Percentiles rank a stretch among this genome's conserved stretches.
Evolutionary conservation across 129 eudicot genomes (phyloP).

Genomic region (Chrysanthemum seticuspe): DNA sequence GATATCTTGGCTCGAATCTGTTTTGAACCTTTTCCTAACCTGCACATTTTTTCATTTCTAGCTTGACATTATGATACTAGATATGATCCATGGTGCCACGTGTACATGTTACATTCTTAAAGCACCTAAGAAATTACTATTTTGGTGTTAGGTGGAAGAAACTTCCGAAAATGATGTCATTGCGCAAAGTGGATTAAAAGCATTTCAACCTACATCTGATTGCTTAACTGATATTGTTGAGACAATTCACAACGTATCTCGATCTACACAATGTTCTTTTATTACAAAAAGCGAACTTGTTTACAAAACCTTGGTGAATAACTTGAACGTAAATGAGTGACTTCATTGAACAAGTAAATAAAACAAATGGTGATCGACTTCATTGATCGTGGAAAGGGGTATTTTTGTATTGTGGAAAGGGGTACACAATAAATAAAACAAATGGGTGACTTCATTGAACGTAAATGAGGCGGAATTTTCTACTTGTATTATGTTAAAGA

Average conservation of each 20-base stretch:
- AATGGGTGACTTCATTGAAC: too few species aligned
- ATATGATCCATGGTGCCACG: background rate
- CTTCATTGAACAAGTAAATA: background rate
- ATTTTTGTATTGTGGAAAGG: too few species aligned
- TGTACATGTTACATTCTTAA: background rate
- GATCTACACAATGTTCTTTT: slow-evolving; percentile 42
- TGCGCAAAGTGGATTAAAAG: slow-evolving; percentile 18
- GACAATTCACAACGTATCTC: slow-evolving; percentile 49
- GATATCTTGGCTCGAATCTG: too few species aligned
- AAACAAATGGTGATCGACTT: too few species aligned
- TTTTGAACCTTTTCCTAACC: too few species aligned
- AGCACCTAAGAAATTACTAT: slow-evolving; percentile 1
- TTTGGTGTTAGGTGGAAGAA: slow-evolving; percentile 24
- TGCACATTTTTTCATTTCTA: background rate
- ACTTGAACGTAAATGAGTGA: slow-evolving; percentile 51
- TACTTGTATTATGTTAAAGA: too few species aligned
- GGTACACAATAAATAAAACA: too few species aligned
- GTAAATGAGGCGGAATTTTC: too few species aligned
- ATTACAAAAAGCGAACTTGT: slow-evolving; percentile 65
- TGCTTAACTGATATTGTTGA: slow-evolving; percentile 48
- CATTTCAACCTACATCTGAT: slow-evolving; percentile 27
- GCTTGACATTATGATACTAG: background rate
- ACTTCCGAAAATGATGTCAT: slow-evolving; percentile 12
- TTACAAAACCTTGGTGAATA: slow-evolving; percentile 59
- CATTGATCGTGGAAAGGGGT: too few species aligned